A percentile compares a stretch with the other conserved stretches of the same genome.
Conservation (phyloP, 306 rosid species). For the Mimosa bimucronata region DNA sequence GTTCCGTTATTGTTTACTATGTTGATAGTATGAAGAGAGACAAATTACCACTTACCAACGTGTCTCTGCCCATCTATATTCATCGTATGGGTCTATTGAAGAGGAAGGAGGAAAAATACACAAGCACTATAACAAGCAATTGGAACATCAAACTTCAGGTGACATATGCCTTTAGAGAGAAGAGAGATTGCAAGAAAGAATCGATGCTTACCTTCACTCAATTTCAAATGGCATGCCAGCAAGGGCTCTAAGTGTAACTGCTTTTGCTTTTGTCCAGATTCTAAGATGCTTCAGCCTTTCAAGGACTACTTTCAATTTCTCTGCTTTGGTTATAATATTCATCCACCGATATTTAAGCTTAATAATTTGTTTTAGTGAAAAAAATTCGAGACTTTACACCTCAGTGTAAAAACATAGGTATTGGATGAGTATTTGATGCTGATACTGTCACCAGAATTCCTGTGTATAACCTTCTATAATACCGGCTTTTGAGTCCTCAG, state of each 20-base stretch:
- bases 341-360: background rate
- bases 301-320: background rate
- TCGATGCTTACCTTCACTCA: background rate
- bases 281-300: background rate
- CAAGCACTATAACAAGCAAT: background rate
- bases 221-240: background rate
- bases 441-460: background rate
- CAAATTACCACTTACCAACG: background rate
- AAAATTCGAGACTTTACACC: background rate
- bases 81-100: background rate
- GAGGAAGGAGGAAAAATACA: background rate
- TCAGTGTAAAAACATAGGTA: background rate
- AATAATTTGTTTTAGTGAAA: background rate
- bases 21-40: conserved; percentile 6
- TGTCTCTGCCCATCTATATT: background rate
- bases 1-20: background rate
- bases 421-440: background rate
- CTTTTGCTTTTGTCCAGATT: background rate
- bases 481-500: background rate
- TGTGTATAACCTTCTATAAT: background rate
- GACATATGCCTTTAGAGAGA: background rate
- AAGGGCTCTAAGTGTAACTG: background rate
- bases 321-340: background rate
- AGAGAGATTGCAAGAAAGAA: background rate
- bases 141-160: no score